phyloP scores from a whole-genome alignment of 805 yeast genomes.

The Monosporozyma aerobia region DNA sequence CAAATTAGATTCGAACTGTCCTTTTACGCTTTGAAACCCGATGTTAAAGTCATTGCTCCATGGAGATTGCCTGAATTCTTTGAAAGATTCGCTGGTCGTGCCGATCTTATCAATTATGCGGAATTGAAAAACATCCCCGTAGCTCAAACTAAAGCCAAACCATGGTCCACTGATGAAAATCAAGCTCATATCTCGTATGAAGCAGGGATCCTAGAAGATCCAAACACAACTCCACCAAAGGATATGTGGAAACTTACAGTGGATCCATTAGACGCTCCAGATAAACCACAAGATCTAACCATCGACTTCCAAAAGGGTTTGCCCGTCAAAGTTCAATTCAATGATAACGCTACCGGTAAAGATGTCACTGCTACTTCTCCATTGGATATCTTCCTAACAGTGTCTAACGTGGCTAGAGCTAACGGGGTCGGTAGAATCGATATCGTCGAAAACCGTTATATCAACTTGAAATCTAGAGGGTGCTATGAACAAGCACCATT shows the following conservation, averaged over 20 bases:
- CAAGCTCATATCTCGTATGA: conserved; percentile 98
- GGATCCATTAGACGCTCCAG: conserved; percentile 94
- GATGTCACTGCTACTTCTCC: conserved; percentile 75
- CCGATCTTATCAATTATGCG: conserved; percentile 89
- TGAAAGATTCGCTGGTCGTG: conserved; percentile 96
- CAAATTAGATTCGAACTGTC: conserved; percentile 97
- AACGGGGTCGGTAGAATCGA: conserved; percentile 99
- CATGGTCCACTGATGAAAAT: conserved; percentile 99
- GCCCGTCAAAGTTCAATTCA: conserved; percentile 70
- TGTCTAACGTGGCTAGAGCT: conserved; percentile 94
- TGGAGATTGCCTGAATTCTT: conserved; percentile 97
- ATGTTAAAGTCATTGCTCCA: conserved; percentile 93
- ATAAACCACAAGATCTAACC: conserved; percentile 79
- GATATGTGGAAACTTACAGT: conserved; percentile 99
- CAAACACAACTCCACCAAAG: conserved; percentile 97
- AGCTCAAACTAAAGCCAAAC: conserved; percentile 95
- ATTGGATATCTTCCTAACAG: conserved; percentile 84
- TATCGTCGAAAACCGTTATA: conserved; percentile 97
- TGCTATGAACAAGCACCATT: conserved; percentile 99
- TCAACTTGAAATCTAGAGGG: conserved; percentile 97
- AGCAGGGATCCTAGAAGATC: conserved; percentile 99
- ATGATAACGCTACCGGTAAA: conserved; percentile 45
- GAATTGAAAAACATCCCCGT: conserved; percentile 88
- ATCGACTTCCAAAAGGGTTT: conserved; percentile 78
- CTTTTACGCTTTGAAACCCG: conserved; percentile 97